Base-by-base conservation (phyloP, 352 stramenopile species). In the Aphanomyces astaci region DNA sequence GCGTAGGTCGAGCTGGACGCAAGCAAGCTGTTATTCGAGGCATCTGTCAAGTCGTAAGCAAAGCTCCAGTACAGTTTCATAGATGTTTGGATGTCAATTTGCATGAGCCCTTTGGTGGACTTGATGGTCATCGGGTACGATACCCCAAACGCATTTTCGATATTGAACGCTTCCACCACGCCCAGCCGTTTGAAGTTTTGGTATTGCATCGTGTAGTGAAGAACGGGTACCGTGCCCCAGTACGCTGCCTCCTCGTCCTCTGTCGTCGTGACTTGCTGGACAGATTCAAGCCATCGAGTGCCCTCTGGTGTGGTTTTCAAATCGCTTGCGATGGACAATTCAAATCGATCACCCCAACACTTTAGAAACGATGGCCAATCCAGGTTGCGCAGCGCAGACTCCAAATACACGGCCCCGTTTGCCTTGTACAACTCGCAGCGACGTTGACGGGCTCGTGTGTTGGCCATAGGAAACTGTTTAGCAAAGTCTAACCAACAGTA, bases 121-220 rank as follows among this genome's bases (percentile, higher is more conserved):
- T 54, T 10, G 17, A 66, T 32, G 4, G 59, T 66, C 13, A 62
- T 19, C 7, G 10, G 10, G 36, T 56, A 66, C 11, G 5, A 1
- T 3, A 56, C 36, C 7, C 46, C 59, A n/a, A 66, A 36, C 10
- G 59, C 59, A 17, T 54, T 66, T 3, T 3, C 1, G 27, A 66
- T 54, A 5, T 2, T 13, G 33, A 33, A 54, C 30, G 11, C 25
- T 30, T 66, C 43, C 17, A 54, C 22, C n/a, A 66, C 24, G 2
- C 59, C 59, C 4, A 66, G 45, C 19, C 15, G 22, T 33, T 66
- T 66, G 36, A 52, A 66, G 59, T 66, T 66, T 54, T 66, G 59
- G 33, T 36, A 66, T 36, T 66, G 59, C 2, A 36, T 66, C 2
- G 59, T 66, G 30, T 54, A 66, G 2, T 1, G 3, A 19, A 36